These are phyloP conservation scores for Metarhizium humberi DNA, from an alignment of 2,329 filamentous ascomycete species.

Conservation along the genomic window DNA sequence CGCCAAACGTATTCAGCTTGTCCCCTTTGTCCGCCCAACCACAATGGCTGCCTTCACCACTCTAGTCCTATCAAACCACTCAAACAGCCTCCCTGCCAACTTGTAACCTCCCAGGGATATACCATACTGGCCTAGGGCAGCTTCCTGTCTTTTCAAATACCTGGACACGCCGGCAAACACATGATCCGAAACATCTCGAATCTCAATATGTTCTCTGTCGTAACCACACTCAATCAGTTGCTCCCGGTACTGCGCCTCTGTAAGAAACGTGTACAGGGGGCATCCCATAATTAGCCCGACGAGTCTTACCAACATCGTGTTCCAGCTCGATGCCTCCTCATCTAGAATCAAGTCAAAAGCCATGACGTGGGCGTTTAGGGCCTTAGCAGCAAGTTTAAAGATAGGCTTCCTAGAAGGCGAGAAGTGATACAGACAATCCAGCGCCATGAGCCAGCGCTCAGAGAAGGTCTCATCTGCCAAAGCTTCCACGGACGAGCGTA, in stretches of 20 bases:
- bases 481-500: conserved; percentile 15
- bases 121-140: conserved; percentile 22
- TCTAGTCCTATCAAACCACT: conserved; percentile 25
- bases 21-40: conserved; percentile 14
- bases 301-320: conserved; percentile 27
- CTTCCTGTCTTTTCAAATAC: conserved; percentile 30
- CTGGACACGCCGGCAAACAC: conserved; percentile 39
- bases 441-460: conserved; percentile 40
- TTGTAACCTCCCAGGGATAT: conserved; percentile 25
- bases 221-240: conserved; percentile 40
- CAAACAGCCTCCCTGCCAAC: conserved; percentile 26
- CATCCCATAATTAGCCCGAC: conserved; percentile 37
- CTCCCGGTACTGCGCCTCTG: conserved; percentile 31
- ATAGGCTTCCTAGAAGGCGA: conserved; percentile 38
- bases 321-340: conserved; percentile 15
- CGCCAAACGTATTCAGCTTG: neutral
- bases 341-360: conserved; percentile 43
- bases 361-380: conserved; percentile 39
- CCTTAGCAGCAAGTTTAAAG: conserved; percentile 28
- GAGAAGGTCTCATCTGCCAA: conserved; percentile 14
- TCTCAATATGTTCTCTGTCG: conserved; percentile 25
- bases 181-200: conserved; percentile 42
- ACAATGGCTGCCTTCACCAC: conserved; percentile 27
- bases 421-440: conserved; percentile 50
- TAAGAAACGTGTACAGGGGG: conserved; percentile 39